Conservation (phyloP, 306 rosid species). For the Psophocarpus tetragonolobus region DNA sequence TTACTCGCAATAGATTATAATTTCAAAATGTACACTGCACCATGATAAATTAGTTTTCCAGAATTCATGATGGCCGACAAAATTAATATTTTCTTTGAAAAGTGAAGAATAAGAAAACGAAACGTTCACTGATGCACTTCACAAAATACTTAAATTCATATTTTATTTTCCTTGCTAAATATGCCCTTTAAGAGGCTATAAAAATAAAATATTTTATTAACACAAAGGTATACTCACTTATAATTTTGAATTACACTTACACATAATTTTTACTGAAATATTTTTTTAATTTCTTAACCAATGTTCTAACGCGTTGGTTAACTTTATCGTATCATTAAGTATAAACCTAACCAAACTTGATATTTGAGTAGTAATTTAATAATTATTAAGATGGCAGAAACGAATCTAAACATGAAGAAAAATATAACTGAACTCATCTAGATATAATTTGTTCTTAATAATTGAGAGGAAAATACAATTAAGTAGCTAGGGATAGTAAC, state of each 20-base stretch:
- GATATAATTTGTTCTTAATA: neutral
- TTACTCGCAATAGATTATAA: neutral
- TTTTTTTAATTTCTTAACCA: no score
- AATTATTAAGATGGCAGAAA: neutral
- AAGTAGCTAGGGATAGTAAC: neutral
- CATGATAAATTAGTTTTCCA: neutral
- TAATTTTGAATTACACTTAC: no score
- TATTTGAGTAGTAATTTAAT: neutral
- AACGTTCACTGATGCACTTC: neutral
- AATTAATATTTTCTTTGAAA: neutral
- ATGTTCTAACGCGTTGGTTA: no score
- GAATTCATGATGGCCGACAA: neutral
- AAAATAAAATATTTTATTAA: no score
- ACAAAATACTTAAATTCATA: neutral
- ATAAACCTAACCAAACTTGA: neutral
- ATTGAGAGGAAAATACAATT: neutral
- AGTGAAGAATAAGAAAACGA: constrained; percentile 11
- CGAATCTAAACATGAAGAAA: neutral
- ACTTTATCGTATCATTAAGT: neutral
- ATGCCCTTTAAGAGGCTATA: no score
- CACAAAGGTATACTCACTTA: no score
- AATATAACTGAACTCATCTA: neutral
- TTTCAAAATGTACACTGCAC: neutral
- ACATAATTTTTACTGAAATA: no score
- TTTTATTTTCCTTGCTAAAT: neutral